These are phyloP conservation scores for Suillus subaureus DNA, from an alignment of 768 basidiomycete genomes.

Conservation along the genomic window DNA sequence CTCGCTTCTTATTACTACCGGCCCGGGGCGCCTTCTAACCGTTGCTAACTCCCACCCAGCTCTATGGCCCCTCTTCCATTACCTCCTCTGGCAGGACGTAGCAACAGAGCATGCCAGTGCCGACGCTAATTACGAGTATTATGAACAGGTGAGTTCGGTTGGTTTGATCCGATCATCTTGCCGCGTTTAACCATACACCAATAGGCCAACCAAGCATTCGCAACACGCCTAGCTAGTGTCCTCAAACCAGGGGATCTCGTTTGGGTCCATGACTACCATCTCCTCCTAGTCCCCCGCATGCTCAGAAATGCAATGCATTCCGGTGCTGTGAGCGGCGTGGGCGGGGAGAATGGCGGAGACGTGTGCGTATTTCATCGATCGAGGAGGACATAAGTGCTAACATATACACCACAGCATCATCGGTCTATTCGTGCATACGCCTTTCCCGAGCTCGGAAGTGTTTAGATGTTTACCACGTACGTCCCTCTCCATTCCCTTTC, in stretches of 20 bases:
- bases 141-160: conserved; percentile 22
- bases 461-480: conserved; percentile 90
- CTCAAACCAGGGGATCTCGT: conserved; percentile 91
- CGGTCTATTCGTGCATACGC: conserved; percentile 96
- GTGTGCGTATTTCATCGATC: conserved; percentile 17
- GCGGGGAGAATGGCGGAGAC: conserved; percentile 30
- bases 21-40: neutral
- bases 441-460: conserved; percentile 95
- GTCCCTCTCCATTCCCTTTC: conserved; percentile 31
- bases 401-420: conserved; percentile 45
- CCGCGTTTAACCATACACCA: too few relatives aligned
- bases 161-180: neutral
- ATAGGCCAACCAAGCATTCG: conserved; percentile 83
- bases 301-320: conserved; percentile 63
- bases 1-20: conserved; percentile 1
- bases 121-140: conserved; percentile 67
- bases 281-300: conserved; percentile 86
- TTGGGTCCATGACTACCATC: conserved; percentile 95
- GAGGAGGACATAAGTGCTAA: neutral
- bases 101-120: conserved; percentile 87
- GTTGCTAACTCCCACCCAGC: conserved; percentile 43
- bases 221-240: conserved; percentile 67
- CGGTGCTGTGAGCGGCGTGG: neutral
- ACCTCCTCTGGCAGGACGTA: conserved; percentile 97
- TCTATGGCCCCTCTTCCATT: conserved; percentile 98